Conservation (phyloP, 306 rosid genomes). For the Dryas octopetala region DNA sequence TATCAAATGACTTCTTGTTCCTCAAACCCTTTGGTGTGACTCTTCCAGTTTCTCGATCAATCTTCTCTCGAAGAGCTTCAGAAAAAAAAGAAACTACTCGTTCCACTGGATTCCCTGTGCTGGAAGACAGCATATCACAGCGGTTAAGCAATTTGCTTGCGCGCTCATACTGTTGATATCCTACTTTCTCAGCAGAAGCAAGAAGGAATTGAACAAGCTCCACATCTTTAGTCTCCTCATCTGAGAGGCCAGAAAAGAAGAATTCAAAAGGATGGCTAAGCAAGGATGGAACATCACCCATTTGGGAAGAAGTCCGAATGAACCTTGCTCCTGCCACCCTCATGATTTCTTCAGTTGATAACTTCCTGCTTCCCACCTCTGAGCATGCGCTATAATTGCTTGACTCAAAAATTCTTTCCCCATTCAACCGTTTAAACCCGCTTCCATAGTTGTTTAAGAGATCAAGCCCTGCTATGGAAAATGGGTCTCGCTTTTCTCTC, state of each 20-base stretch:
- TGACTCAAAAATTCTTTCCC: slow-evolving; percentile 31
- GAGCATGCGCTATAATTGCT: slow-evolving; percentile 1
- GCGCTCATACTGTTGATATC: slow-evolving; percentile 44
- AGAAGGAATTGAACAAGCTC: slow-evolving; percentile 61
- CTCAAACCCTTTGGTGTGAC: slow-evolving; percentile 13
- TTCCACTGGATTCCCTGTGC: slow-evolving; percentile 47
- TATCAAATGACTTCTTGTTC: slow-evolving; percentile 28
- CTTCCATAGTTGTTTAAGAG: slow-evolving; percentile 49
- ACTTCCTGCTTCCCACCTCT: slow-evolving; percentile 14
- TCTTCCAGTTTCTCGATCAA: slow-evolving; percentile 56
- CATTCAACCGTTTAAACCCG: slow-evolving; percentile 34
- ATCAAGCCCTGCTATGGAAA: slow-evolving; percentile 47
- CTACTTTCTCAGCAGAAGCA: slow-evolving; percentile 65
- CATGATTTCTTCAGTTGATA: slow-evolving; percentile 60
- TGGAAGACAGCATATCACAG: slow-evolving; percentile 36
- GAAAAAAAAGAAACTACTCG: slow-evolving; percentile 51
- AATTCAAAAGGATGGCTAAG: slow-evolving; percentile 44
- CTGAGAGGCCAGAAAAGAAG: slow-evolving; percentile 44
- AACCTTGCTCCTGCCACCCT: slow-evolving; percentile 63
- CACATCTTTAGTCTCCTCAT: slow-evolving; percentile 46
- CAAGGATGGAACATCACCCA: slow-evolving; percentile 19
- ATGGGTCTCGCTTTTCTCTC: slow-evolving; percentile 17
- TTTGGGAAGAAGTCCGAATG: slow-evolving; percentile 44
- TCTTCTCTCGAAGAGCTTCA: slow-evolving; percentile 54
- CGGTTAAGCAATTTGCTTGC: slow-evolving; percentile 41